A percentile compares a stretch with the other conserved stretches of the same genome.
Evolutionary conservation across 352 stramenopile species (phyloP).

Genomic region (Phytophthora meadii): DNA sequence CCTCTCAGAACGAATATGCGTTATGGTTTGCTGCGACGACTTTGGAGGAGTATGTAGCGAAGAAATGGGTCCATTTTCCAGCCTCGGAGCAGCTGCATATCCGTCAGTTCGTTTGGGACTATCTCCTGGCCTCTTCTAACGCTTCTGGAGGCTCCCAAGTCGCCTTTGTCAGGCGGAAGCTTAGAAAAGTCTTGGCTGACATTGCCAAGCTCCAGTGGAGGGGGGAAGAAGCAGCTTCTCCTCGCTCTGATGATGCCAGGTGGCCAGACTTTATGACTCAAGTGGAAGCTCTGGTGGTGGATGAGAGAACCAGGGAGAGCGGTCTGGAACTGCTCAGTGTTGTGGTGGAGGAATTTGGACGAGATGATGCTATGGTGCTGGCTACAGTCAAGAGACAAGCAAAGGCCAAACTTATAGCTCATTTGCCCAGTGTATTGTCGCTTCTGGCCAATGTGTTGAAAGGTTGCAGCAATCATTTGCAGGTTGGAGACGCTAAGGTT

Average conservation of each 20-base stretch:
- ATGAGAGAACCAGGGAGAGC: slow-evolving; percentile 45
- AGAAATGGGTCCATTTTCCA: slow-evolving; percentile 57
- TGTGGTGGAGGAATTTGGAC: slow-evolving; percentile 76
- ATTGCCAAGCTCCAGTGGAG: slow-evolving; percentile 71
- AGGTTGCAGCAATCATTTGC: slow-evolving; percentile 52
- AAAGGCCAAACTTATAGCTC: slow-evolving; percentile 43
- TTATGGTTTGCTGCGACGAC: slow-evolving; percentile 81
- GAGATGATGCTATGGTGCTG: slow-evolving; percentile 65
- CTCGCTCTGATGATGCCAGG: slow-evolving; percentile 1
- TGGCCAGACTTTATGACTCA: slow-evolving; percentile 78
- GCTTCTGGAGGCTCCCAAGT: slow-evolving; percentile 23
- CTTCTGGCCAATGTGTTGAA: slow-evolving; percentile 60
- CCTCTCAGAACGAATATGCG: slow-evolving; percentile 74
- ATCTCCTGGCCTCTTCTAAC: slow-evolving; percentile 31
- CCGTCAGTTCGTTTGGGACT: slow-evolving; percentile 76
- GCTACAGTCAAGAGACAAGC: slow-evolving; percentile 56
- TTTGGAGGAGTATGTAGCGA: slow-evolving; percentile 79
- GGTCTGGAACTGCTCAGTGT: slow-evolving; percentile 69
- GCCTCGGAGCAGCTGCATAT: slow-evolving; percentile 49
- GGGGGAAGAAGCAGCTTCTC: slow-evolving; percentile 7
- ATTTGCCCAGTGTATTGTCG: slow-evolving; percentile 59
- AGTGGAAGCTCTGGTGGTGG: slow-evolving; percentile 62
- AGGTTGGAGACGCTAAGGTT: slow-evolving; percentile 20
- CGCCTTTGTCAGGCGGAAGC: slow-evolving; percentile 71
- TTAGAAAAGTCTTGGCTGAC: slow-evolving; percentile 77